phyloP scores from a whole-genome alignment of 2,329 filamentous ascomycete species.

The Xenoacremonium recifei region DNA sequence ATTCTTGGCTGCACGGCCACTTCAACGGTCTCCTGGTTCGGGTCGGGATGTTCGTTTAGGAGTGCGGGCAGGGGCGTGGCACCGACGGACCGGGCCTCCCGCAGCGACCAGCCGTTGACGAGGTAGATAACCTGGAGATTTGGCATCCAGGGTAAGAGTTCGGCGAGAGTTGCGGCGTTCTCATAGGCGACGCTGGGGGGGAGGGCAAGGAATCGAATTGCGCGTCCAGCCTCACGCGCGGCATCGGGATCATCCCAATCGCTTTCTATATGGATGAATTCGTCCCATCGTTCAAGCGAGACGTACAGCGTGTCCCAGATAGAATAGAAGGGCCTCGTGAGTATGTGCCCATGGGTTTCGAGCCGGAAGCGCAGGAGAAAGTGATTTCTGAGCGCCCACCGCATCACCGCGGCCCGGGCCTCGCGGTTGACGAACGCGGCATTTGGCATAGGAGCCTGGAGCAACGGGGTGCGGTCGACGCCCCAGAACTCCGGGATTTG shows the following conservation, averaged over 20 bases:
- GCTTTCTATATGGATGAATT: too few relatives aligned
- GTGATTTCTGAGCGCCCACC: slow-evolving; percentile 13
- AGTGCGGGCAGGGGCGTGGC: too few relatives aligned
- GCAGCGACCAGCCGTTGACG: slow-evolving; percentile 23
- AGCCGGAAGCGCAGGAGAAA: slow-evolving; percentile 7
- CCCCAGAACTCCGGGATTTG: slow-evolving; percentile 3
- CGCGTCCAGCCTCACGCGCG: slow-evolving; percentile 4
- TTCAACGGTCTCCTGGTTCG: too few relatives aligned
- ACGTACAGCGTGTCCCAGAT: slow-evolving; percentile 19
- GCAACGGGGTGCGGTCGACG: neutral
- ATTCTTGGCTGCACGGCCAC: too few relatives aligned
- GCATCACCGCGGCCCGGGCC: slow-evolving; percentile 13
- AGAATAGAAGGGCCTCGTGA: slow-evolving; percentile 14
- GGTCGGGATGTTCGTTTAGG: too few relatives aligned
- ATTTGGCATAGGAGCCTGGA: slow-evolving; percentile 16
- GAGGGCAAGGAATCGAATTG: slow-evolving; percentile 21
- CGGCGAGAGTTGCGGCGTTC: slow-evolving; percentile 14
- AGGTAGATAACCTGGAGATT: slow-evolving; percentile 17
- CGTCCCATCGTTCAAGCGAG: slow-evolving; percentile 13
- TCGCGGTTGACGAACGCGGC: slow-evolving; percentile 20
- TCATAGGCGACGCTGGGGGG: slow-evolving; percentile 26
- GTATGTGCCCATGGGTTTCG: slow-evolving; percentile 9
- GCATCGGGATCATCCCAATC: slow-evolving; percentile 1
- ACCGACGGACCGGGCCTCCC: too few relatives aligned
- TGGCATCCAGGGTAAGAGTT: slow-evolving; percentile 11